Evolutionary conservation across 495 filamentous ascomycete species (phyloP).

Genomic region (Staphylotrichum tortipilum): DNA sequence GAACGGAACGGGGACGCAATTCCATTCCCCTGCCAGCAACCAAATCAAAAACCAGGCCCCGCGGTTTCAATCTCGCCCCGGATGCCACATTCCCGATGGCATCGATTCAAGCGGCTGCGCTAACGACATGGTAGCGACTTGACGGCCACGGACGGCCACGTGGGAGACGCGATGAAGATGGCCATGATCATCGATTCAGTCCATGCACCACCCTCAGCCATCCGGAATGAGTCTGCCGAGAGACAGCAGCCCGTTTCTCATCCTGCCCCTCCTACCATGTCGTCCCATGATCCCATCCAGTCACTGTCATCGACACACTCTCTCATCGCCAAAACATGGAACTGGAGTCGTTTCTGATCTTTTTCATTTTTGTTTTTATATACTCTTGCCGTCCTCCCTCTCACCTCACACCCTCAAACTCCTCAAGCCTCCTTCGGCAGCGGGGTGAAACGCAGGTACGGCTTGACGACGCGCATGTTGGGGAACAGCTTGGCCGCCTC

Average conservation of each 20-base stretch:
- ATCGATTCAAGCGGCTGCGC: neutral
- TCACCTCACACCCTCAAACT: neutral
- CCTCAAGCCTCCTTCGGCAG: conserved; percentile 47
- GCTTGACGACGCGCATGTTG: conserved; percentile 86
- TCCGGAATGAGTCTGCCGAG: too few species aligned
- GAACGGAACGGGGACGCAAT: neutral
- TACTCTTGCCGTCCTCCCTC: neutral
- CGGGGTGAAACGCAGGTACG: conserved; percentile 70
- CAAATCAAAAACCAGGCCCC: too few species aligned
- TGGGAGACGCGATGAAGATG: neutral
- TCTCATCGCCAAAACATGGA: too few species aligned
- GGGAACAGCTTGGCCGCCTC: conserved; percentile 87
- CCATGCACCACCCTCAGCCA: neutral
- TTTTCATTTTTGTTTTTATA: neutral
- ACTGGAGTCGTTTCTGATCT: too few species aligned
- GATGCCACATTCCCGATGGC: neutral
- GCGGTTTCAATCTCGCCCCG: neutral
- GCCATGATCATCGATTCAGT: neutral
- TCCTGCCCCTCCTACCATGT: too few species aligned
- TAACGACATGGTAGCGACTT: neutral
- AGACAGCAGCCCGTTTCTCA: too few species aligned
- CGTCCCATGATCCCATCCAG: too few species aligned
- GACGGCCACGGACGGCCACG: neutral
- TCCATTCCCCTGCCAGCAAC: too few species aligned
- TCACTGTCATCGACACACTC: too few species aligned